Evolutionary conservation across 2,329 filamentous ascomycete species (phyloP), one percentile per base, ranked within the genome.

Genomic region (Neonectria coccinea): DNA sequence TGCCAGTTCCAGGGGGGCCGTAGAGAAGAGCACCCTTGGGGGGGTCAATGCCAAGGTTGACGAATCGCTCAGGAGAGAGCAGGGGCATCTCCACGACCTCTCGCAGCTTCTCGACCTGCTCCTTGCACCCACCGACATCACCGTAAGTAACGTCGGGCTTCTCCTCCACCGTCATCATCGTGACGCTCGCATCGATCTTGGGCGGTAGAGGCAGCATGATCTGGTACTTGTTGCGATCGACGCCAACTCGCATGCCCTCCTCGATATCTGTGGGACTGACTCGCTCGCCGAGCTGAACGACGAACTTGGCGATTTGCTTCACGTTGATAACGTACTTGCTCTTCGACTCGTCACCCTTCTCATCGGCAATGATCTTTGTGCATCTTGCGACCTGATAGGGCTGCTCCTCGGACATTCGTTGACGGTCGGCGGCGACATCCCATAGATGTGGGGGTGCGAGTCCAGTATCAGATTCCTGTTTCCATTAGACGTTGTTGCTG

Each of bases 291-390:
- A 99, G 89, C 81, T 97, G 96, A 70, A 99, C 96, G 55, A 99
- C 96, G 76, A 99, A 99, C 83, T 99, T 99, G 76, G 96, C 96
- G 76, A 99, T 99, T 82, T 99, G 96, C 86, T 99, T 99, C 74
- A 99, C 95, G 82, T 99, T 99, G 87, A 99, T 99, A 76, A 99
- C 94, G 84, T 99, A 99, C 89, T 98, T 99, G 89, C 92, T 97
- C 88, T 99, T 99, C 68, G 97, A 92, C 66, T 93, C 86, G 79
- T 98, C 94, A n/a, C 80, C 80, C 82, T 96, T 95, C 79, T 97
- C 94, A 77, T 98, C 95, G 66, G 94, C 90, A 73, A 99, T 99
- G 80, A 99, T 99, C 87, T 99, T 99, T 65, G 96, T 99, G 86
- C 96, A 99, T 77, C 96, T 88, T 70, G 96, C 96, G 69, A 99